Conservation (phyloP, 139 green algal genomes). For the Closterium sp. region DNA sequence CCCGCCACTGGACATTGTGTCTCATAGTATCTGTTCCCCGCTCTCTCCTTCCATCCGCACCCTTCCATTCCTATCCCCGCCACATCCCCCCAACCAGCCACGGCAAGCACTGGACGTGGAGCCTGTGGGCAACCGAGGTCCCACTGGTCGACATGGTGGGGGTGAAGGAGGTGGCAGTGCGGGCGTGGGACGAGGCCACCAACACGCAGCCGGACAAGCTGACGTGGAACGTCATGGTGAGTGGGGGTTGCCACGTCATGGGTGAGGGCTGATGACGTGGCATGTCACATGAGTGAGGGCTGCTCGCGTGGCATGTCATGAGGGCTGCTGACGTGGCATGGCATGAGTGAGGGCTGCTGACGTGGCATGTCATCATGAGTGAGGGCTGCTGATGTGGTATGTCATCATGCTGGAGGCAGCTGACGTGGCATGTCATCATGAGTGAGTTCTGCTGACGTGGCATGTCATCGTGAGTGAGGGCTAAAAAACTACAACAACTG, state of each 20-base stretch:
- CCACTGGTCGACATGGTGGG: neutral
- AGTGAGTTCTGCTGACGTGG: too few species aligned
- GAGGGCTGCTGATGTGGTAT: too few species aligned
- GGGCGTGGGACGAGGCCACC: conserved; percentile 61
- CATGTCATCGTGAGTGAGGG: too few species aligned
- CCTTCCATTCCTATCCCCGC: neutral
- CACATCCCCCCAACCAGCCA: conserved; percentile 29
- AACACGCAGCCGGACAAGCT: conserved; percentile 61
- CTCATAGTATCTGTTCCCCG: too few species aligned
- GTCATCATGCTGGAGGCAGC: too few species aligned
- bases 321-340: too few species aligned
- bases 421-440: too few species aligned
- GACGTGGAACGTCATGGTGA: conserved; percentile 92
- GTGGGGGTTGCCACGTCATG: conserved; percentile 6
- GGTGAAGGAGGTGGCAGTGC: conserved; percentile 6
- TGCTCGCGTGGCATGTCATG: too few species aligned
- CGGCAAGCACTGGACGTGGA: conserved; percentile 82
- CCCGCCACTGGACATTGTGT: too few species aligned
- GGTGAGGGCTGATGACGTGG: neutral
- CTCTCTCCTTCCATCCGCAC: neutral
- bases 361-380: too few species aligned
- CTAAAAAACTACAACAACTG: too few species aligned
- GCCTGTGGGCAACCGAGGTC: conserved; percentile 29
- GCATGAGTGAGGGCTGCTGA: too few species aligned
- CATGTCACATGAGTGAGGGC: neutral